Conservation (phyloP, 2,329 filamentous ascomycete species). For the Xylariaceae sp. region DNA sequence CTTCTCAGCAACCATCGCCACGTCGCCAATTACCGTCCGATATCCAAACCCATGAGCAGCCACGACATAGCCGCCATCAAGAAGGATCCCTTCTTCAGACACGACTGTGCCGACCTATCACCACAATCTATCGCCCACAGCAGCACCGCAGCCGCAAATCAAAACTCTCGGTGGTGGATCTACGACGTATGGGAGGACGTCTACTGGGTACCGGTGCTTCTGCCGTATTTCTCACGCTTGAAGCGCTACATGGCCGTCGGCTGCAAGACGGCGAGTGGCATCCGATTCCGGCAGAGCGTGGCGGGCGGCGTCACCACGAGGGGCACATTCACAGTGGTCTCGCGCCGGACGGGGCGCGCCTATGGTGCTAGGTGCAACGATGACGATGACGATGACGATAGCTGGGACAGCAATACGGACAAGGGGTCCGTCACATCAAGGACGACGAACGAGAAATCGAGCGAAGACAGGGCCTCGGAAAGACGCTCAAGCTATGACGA, state of each 20-base stretch:
- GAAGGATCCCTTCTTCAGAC: conserved; percentile 11
- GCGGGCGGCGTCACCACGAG: conserved; percentile 7
- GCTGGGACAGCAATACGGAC: conserved; percentile 12
- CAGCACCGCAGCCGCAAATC: neutral
- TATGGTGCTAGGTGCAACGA: neutral
- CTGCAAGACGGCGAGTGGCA: conserved; percentile 10
- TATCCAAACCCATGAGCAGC: neutral
- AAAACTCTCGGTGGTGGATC: conserved; percentile 7
- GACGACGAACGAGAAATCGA: neutral
- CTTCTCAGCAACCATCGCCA: conserved; percentile 13
- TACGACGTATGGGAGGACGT: conserved; percentile 16
- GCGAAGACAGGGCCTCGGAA: neutral
- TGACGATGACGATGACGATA: neutral
- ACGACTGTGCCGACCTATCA: conserved; percentile 1
- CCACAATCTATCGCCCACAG: neutral
- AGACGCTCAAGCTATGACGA: neutral
- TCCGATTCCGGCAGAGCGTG: conserved; percentile 12
- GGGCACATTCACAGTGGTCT: conserved; percentile 9
- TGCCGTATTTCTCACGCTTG: conserved; percentile 16
- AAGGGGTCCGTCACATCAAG: conserved; percentile 5
- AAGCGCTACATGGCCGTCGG: conserved; percentile 16
- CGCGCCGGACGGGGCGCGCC: conserved; percentile 5
- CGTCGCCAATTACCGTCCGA: conserved; percentile 10
- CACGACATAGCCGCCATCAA: conserved; percentile 8
- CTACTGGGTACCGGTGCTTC: conserved; percentile 14